Evolutionary conservation across 164 flowering plant species (phyloP), one percentile per base, ranked within the genome.

Genomic region (Santalum album): DNA sequence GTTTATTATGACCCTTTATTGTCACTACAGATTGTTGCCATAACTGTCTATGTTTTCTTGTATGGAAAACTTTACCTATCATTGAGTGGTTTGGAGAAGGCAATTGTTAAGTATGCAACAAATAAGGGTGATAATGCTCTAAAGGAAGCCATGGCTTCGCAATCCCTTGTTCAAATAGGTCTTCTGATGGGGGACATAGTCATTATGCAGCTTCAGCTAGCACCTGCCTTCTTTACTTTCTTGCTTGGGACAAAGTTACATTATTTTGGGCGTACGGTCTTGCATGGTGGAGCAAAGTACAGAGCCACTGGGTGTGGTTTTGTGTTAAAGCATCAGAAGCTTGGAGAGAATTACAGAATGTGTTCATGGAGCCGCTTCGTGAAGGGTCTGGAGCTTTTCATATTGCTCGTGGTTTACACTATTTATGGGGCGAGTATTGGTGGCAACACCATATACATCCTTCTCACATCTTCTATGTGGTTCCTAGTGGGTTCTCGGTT

Each of bases 271-370:
- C 90, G 99, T 35, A 94, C 97, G 2, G 59, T 94, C 44, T 67
- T 94, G 60, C 99, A 94, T 57, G 99, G 99, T 25, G 99, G 99
- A 29, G 97, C 99, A 22, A 84, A 82, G 65, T 94, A 94, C 76
- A 80, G 99, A 74, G 96, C 99, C 55, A 94, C 99, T 36, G 99
- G 99, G 2, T 88, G 99, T 67, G 96, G 97, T 34, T 90, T 94
- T 73, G 99, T 94, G 19, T 97, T 90, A 3, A 74, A 81, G 25
- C 97, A 94, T 60, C 95, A 84, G 65, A 94, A 86, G 66, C 90
- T 82, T 69, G 96, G 87, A 1, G 99, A 94, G 67, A 94, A 94
- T 57, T 94, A 94, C 65, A 76, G 99, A 62, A 65, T 94, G 83
- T 94, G 86, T 61, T 90, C 99, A 36, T 80, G 95, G 64, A 94